phyloP scores from a whole-genome alignment of 257 asterid species.

The Orobanche coerulescens region DNA sequence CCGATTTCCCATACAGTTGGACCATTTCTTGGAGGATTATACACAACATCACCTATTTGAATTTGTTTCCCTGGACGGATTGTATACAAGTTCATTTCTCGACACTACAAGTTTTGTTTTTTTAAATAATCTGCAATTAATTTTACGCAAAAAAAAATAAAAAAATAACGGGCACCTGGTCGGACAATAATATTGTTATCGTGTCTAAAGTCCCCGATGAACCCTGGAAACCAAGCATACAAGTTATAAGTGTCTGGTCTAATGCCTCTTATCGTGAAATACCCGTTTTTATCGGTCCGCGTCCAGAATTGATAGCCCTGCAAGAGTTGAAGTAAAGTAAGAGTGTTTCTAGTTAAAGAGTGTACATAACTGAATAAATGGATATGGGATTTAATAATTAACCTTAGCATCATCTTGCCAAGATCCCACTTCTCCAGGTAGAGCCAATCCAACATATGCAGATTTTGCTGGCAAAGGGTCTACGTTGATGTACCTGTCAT shows the following conservation, averaged over 20 bases:
- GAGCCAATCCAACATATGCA: constrained; percentile 61
- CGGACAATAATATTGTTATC: constrained; percentile 16
- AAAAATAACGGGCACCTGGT: constrained; percentile 42
- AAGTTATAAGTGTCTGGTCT: constrained; percentile 37
- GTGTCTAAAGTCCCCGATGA: constrained; percentile 52
- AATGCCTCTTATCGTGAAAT: constrained; percentile 33
- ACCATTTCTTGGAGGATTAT: constrained; percentile 37
- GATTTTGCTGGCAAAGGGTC: constrained; percentile 29
- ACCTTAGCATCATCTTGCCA: constrained; percentile 72
- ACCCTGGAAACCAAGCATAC: constrained; percentile 64
- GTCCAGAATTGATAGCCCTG: constrained; percentile 84
- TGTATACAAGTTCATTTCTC: not conserved
- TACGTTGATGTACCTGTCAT: constrained; percentile 31
- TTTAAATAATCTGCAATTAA: too few relatives aligned
- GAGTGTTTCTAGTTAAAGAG: not conserved
- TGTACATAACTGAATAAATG: not conserved
- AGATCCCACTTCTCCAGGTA: constrained; percentile 52
- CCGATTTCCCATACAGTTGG: constrained; percentile 49
- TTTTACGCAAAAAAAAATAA: too few relatives aligned
- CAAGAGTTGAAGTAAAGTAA: not conserved
- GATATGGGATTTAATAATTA: not conserved
- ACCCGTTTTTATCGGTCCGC: constrained; percentile 36
- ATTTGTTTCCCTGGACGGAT: constrained; percentile 22
- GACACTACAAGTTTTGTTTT: not conserved
- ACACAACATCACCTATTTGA: constrained; percentile 23